phyloP scores from a whole-genome alignment of 2,329 filamentous ascomycete species.

The Penicillium brevicompactum region DNA sequence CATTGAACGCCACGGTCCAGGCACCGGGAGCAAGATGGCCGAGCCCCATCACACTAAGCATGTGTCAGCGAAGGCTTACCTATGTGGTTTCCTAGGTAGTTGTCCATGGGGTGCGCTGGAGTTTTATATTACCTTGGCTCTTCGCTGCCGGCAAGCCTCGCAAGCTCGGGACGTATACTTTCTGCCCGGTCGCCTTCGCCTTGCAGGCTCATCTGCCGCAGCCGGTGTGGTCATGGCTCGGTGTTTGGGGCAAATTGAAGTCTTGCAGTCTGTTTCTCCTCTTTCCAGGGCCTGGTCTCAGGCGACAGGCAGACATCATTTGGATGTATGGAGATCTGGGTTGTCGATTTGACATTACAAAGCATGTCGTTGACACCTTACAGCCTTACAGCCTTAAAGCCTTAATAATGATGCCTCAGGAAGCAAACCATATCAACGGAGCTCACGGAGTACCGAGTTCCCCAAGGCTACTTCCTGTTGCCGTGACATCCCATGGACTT shows the following conservation, averaged over 20 bases:
- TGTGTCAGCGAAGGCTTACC: not conserved
- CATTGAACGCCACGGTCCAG: constrained; percentile 32
- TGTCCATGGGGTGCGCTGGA: not conserved
- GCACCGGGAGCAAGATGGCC: constrained; percentile 38
- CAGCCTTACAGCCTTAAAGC: not conserved
- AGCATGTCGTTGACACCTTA: not conserved
- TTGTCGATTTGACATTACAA: constrained; percentile 6
- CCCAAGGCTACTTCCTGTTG: no score
- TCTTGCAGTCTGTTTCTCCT: not conserved
- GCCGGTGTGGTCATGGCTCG: constrained; percentile 7
- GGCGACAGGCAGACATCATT: not conserved
- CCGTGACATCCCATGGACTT: no score
- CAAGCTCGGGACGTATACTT: constrained; percentile 38
- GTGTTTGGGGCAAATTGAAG: not conserved
- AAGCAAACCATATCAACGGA: not conserved
- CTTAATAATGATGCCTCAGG: not conserved
- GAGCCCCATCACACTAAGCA: constrained; percentile 36
- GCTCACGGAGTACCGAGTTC: not conserved
- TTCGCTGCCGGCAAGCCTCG: constrained; percentile 40
- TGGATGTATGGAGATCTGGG: not conserved
- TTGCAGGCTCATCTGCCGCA: constrained; percentile 13
- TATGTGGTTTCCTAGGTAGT: no score
- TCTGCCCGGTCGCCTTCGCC: constrained; percentile 19
- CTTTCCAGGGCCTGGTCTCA: not conserved
- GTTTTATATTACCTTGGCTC: constrained; percentile 34